A percentile compares a stretch with the other conserved stretches of the same genome.
Conservation (phyloP, 176 grass and related monocot genomes). For the Ensete ventricosum region DNA sequence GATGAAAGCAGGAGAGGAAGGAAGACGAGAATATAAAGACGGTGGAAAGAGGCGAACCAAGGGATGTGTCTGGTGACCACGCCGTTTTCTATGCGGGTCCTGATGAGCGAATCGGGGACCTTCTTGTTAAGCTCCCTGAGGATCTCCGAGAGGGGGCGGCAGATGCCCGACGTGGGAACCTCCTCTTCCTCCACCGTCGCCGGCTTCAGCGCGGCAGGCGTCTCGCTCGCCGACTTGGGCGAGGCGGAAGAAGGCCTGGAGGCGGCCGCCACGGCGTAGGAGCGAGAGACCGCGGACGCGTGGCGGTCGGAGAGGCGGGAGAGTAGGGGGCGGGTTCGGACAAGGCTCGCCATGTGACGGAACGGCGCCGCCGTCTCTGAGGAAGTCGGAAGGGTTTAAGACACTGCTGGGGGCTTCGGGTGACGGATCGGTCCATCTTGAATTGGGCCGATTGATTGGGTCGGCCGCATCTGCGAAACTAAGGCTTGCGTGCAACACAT, state of each 20-base stretch:
- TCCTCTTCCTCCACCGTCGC: slow-evolving; percentile 27
- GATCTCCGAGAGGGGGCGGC: slow-evolving; percentile 61
- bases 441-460: too few species aligned
- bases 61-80: slow-evolving; percentile 65
- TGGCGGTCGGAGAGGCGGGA: too few species aligned
- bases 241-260: neutral
- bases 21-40: neutral
- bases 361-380: neutral
- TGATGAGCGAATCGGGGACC: slow-evolving; percentile 68
- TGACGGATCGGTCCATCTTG: too few species aligned
- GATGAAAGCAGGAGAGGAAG: too few species aligned
- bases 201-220: slow-evolving; percentile 14
- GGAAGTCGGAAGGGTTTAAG: neutral
- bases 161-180: slow-evolving; percentile 64
- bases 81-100: slow-evolving; percentile 56
- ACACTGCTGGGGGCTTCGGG: too few species aligned
- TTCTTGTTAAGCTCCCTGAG: slow-evolving; percentile 68
- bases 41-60: slow-evolving; percentile 34
- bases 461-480: too few species aligned
- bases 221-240: slow-evolving; percentile 12
- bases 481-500: too few species aligned
- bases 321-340: slow-evolving; percentile 31
- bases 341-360: slow-evolving; percentile 39
- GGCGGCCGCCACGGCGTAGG: neutral
- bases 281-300: slow-evolving; percentile 8